Evolutionary conservation across 306 rosid species (phyloP).

Genomic region (Malus fusca): DNA sequence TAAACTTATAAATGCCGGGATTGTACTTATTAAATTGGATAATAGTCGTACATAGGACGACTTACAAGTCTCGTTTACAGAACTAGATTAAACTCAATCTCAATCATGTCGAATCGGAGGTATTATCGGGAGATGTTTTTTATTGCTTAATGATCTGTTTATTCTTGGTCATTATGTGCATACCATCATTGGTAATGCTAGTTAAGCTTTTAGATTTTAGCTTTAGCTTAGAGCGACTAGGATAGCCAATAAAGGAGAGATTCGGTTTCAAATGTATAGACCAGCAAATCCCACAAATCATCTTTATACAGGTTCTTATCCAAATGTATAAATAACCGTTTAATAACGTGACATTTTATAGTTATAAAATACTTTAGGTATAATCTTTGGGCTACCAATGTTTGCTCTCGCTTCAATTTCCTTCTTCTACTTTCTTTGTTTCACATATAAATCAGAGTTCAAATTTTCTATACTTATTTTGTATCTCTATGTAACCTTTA

Average conservation of each 20-base stretch:
- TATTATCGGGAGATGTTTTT: too few species aligned
- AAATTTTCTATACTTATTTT: too few species aligned
- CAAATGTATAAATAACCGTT: not conserved
- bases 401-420: not conserved
- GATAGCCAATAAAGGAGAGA: not conserved
- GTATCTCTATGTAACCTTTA: too few species aligned
- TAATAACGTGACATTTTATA: not conserved
- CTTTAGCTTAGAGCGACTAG: not conserved
- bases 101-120: too few species aligned
- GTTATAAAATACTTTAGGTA: too few species aligned
- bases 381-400: not conserved
- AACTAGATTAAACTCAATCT: too few species aligned
- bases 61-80: too few species aligned
- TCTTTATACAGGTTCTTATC: not conserved
- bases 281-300: too few species aligned
- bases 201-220: not conserved
- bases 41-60: too few species aligned
- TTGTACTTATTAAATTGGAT: too few species aligned
- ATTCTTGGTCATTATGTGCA: not conserved
- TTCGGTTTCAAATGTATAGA: not conserved
- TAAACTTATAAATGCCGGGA: too few species aligned
- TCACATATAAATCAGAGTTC: not conserved
- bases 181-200: not conserved
- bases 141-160: not conserved
- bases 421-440: not conserved